Conservation (phyloP, 2,329 filamentous ascomycete genomes). For the Scolecobasidium constrictum region DNA sequence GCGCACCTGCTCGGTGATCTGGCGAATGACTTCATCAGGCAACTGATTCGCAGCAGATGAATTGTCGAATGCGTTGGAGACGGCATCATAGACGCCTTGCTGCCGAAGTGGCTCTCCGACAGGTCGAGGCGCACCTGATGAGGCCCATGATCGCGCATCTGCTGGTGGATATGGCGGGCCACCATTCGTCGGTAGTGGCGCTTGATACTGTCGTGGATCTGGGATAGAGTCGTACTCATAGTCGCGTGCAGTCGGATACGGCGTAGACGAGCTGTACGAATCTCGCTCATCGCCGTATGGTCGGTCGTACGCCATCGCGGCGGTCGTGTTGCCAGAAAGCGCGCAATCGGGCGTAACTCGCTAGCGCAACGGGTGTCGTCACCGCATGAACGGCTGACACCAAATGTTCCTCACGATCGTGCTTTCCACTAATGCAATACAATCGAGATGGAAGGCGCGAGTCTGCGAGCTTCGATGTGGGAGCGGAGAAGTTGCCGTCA, state of each 20-base stretch:
- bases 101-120: neutral
- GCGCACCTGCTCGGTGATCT: slow-evolving; percentile 49
- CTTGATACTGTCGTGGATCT: slow-evolving; percentile 5
- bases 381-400: no score
- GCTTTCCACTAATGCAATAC: no score
- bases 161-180: slow-evolving; percentile 45
- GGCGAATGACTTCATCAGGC: slow-evolving; percentile 49
- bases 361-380: no score
- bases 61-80: slow-evolving; percentile 44
- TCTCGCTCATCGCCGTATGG: neutral
- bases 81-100: slow-evolving; percentile 35
- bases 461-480: no score
- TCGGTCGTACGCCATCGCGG: slow-evolving; percentile 5
- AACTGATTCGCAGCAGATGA: slow-evolving; percentile 39
- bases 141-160: neutral
- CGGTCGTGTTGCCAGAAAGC: no score
- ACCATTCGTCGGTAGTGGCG: slow-evolving; percentile 42
- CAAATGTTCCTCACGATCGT: no score
- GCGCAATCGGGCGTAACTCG: no score
- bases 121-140: neutral
- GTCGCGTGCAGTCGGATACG: slow-evolving; percentile 1
- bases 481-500: no score
- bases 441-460: no score
- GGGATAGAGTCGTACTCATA: slow-evolving; percentile 3
- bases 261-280: slow-evolving; percentile 1